These are phyloP conservation scores for Rugonectria rugulosa DNA, from an alignment of 2,329 filamentous ascomycete species.

Conservation along the genomic window DNA sequence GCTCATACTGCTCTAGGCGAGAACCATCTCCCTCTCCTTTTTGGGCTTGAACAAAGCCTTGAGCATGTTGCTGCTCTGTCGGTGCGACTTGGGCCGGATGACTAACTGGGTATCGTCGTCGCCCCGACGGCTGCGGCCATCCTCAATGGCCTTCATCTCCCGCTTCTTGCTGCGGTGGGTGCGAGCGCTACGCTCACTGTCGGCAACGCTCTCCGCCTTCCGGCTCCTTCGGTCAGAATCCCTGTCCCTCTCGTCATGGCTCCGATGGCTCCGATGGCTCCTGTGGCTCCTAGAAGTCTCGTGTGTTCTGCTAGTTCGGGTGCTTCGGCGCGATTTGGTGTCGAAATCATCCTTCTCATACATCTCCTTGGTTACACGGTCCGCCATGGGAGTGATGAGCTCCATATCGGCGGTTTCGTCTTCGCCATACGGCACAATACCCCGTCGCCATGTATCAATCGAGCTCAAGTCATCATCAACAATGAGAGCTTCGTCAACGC, in stretches of 20 bases:
- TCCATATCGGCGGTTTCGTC: conserved; percentile 61
- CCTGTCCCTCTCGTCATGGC: conserved; percentile 31
- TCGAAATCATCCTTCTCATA: conserved; percentile 50
- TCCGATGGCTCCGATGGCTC: conserved; percentile 39
- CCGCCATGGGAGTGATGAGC: conserved; percentile 64
- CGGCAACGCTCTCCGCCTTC: conserved; percentile 47
- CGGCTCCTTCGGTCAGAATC: conserved; percentile 31
- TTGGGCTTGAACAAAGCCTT: conserved; percentile 66
- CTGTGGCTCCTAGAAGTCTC: conserved; percentile 41
- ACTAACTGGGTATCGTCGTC: conserved; percentile 51
- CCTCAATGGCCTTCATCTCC: conserved; percentile 48
- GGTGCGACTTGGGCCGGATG: conserved; percentile 56
- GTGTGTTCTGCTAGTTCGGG: conserved; percentile 42
- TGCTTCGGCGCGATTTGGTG: conserved; percentile 46
- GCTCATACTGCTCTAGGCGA: conserved; percentile 33
- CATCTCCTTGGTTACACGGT: conserved; percentile 52
- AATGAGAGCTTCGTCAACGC: conserved; percentile 64
- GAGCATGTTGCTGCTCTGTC: conserved; percentile 60
- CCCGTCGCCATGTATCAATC: conserved; percentile 67
- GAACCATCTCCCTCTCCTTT: conserved; percentile 44
- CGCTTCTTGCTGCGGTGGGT: conserved; percentile 40
- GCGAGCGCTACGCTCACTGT: conserved; percentile 45
- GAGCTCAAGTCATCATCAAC: conserved; percentile 65
- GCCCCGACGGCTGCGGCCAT: conserved; percentile 42
- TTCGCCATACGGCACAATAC: conserved; percentile 57